phyloP scores from a whole-genome alignment of 169 alveolate species.

The Perkinsus olseni region DNA sequence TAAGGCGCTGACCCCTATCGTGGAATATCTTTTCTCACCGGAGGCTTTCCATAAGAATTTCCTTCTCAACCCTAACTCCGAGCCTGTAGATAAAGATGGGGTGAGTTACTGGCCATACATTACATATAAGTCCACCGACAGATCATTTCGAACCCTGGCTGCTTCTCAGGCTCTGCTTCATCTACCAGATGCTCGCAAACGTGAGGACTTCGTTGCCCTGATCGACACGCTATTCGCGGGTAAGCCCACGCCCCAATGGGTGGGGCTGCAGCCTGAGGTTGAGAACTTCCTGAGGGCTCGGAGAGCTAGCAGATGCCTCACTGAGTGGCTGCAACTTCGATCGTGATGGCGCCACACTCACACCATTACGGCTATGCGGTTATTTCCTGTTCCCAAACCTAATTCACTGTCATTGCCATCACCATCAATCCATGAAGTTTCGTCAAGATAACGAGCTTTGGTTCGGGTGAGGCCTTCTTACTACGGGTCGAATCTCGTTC shows the following conservation, averaged over 20 bases:
- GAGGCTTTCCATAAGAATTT: slow-evolving; percentile 64
- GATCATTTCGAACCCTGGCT: neutral
- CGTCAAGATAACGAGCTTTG: neutral
- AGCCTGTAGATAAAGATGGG: neutral
- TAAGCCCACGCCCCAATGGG: neutral
- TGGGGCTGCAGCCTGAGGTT: neutral
- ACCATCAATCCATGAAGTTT: neutral
- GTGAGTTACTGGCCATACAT: neutral
- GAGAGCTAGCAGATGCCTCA: neutral
- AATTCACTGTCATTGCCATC: neutral
- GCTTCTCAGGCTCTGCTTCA: neutral
- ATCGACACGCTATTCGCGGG: neutral
- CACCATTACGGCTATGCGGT: neutral
- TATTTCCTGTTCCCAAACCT: neutral
- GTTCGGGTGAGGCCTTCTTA: too few relatives aligned
- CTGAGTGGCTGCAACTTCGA: neutral
- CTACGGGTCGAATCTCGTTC: too few relatives aligned
- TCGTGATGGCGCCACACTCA: neutral
- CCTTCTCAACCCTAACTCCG: slow-evolving; percentile 26
- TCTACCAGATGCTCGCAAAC: neutral
- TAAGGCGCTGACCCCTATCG: slow-evolving; percentile 73
- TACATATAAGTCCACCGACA: neutral
- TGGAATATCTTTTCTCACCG: slow-evolving; percentile 70
- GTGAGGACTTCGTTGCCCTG: neutral
- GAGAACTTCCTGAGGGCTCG: neutral